These are phyloP conservation scores for Auricularia auricula-judae DNA, from an alignment of 768 basidiomycete species.

Conservation along the genomic window DNA sequence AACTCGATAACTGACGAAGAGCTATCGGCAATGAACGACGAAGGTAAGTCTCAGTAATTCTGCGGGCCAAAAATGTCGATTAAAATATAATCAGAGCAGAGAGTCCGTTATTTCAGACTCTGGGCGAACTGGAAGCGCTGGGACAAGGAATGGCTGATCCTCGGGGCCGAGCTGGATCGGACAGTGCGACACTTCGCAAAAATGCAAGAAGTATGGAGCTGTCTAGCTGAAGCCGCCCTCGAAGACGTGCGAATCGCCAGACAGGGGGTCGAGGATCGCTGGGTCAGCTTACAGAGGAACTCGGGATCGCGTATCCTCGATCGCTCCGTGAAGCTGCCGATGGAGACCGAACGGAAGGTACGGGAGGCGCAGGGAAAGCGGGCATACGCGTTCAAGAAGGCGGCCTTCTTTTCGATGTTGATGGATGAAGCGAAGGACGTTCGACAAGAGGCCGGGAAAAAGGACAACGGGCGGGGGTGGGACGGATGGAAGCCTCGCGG, in stretches of 20 bases:
- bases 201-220: not conserved
- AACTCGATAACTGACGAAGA: not conserved
- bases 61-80: not conserved
- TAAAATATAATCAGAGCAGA: not conserved
- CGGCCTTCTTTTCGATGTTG: not conserved
- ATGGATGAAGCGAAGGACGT: not conserved
- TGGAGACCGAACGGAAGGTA: not conserved
- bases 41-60: not conserved
- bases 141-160: not conserved
- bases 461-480: not conserved
- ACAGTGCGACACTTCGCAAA: not conserved
- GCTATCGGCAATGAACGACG: not conserved
- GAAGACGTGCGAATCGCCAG: not conserved
- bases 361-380: too few species aligned
- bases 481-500: not conserved
- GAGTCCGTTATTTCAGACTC: not conserved
- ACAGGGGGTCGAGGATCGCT: not conserved
- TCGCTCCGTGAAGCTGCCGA: not conserved
- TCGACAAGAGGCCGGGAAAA: not conserved
- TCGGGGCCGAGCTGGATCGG: not conserved
- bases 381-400: not conserved
- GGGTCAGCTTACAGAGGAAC: not conserved
- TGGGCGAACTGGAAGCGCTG: not conserved
- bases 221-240: not conserved
- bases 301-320: not conserved